Evolutionary conservation across 2,329 filamentous ascomycete genomes (phyloP).

Genomic region (Colletotrichum tabaci): DNA sequence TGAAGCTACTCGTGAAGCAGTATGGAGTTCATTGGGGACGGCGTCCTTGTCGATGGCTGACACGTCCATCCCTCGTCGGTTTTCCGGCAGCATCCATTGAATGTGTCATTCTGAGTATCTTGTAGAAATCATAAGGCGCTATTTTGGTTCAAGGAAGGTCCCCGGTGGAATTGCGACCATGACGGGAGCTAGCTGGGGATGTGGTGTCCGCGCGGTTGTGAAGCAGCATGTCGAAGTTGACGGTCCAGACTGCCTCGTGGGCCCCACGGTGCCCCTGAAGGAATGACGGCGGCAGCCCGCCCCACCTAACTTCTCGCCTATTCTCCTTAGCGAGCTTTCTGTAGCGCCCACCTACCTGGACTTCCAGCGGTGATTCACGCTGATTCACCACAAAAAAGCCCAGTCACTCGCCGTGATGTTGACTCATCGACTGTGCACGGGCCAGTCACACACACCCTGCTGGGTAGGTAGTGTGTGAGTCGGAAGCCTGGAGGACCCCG

Average conservation of each 20-base stretch:
- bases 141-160: too few relatives aligned
- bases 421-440: constrained; percentile 35
- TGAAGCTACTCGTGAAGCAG: neutral
- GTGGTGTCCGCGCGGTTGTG: neutral
- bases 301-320: constrained; percentile 6
- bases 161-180: neutral
- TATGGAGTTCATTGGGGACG: neutral
- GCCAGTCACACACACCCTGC: neutral
- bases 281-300: neutral
- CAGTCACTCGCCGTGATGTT: constrained; percentile 25
- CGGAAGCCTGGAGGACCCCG: constrained; percentile 12
- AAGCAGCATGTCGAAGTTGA: neutral
- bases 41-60: neutral
- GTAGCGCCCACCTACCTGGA: constrained; percentile 3
- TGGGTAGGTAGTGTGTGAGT: neutral
- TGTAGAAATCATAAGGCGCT: neutral
- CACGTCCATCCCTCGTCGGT: neutral
- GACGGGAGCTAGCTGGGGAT: neutral
- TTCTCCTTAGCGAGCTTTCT: constrained; percentile 4
- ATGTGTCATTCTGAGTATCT: neutral
- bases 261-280: neutral
- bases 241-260: neutral
- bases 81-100: too few relatives aligned
- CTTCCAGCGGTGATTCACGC: constrained; percentile 21
- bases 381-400: constrained; percentile 8